A percentile compares a stretch with the other conserved stretches of the same genome.
These are phyloP conservation scores for Talaromyces albobiverticillius DNA, from an alignment of 2,329 filamentous ascomycete genomes.

Conservation along the genomic window DNA sequence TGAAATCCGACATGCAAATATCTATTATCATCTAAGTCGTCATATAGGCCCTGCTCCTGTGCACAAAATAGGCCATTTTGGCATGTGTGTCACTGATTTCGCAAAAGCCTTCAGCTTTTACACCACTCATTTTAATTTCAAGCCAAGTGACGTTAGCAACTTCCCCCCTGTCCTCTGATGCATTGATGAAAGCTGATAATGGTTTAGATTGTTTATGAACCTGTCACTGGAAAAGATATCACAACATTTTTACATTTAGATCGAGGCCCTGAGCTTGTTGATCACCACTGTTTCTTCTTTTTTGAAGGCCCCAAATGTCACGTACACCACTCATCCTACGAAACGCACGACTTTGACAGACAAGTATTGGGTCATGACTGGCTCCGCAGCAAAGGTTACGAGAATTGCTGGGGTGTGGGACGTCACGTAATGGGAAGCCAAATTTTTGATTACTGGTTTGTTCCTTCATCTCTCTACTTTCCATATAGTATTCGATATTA, in stretches of 20 bases:
- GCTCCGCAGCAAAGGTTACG: conserved; percentile 61
- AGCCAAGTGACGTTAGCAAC: conserved; percentile 12
- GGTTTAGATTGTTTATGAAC: conserved; percentile 15
- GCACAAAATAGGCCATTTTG: conserved; percentile 23
- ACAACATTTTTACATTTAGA: conserved; percentile 56
- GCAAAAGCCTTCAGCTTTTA: conserved; percentile 11
- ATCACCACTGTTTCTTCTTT: conserved; percentile 59
- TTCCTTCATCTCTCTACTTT: neutral
- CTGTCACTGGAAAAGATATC: conserved; percentile 30
- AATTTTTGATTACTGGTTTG: conserved; percentile 71
- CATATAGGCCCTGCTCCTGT: conserved; percentile 18
- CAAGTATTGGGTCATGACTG: conserved; percentile 69
- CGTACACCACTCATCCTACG: conserved; percentile 67
- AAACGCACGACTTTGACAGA: conserved; percentile 69
- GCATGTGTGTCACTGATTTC: conserved; percentile 16
- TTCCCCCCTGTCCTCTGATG: neutral
- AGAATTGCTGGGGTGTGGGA: conserved; percentile 67
- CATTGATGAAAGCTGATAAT: no score
- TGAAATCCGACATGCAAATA: no score
- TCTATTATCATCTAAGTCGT: no score
- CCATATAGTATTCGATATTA: no score
- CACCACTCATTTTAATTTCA: conserved; percentile 15
- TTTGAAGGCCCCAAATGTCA: conserved; percentile 34
- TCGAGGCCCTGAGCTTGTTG: conserved; percentile 46
- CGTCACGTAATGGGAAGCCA: conserved; percentile 67